These are phyloP conservation scores for Triangularia setosa DNA, from an alignment of 2,329 filamentous ascomycete species.

Conservation along the genomic window DNA sequence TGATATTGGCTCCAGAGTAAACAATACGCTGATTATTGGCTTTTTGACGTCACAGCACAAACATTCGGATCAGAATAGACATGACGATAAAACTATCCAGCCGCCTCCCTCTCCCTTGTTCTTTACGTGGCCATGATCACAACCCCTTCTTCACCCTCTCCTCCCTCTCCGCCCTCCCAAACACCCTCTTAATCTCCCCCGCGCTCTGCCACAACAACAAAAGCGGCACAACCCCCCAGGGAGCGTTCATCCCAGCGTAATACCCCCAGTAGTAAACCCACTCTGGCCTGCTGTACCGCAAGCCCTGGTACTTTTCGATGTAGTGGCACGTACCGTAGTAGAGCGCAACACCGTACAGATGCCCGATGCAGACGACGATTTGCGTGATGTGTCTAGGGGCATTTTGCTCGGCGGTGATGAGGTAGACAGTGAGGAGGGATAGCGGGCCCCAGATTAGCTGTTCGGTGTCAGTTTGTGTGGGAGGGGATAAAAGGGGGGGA, in stretches of 20 bases:
- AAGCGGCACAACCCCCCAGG: slow-evolving; percentile 56
- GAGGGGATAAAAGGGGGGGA: not conserved
- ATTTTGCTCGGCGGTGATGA: slow-evolving; percentile 36
- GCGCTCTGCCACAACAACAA: slow-evolving; percentile 19
- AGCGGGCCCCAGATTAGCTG: slow-evolving; percentile 59
- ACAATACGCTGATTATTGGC: too few relatives aligned
- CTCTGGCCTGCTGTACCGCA: slow-evolving; percentile 56
- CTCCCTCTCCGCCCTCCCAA: not conserved
- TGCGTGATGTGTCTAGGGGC: slow-evolving; percentile 49
- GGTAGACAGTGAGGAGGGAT: slow-evolving; percentile 45
- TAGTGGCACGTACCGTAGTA: slow-evolving; percentile 58
- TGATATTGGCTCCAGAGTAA: too few relatives aligned
- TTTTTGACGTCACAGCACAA: too few relatives aligned
- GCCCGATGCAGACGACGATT: slow-evolving; percentile 47
- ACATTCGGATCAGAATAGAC: too few relatives aligned
- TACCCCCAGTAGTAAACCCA: slow-evolving; percentile 61
- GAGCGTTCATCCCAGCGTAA: slow-evolving; percentile 57
- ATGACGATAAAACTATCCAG: too few relatives aligned
- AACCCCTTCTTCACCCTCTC: slow-evolving; percentile 9
- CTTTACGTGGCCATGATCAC: too few relatives aligned
- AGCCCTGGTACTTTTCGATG: slow-evolving; percentile 39
- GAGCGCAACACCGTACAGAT: slow-evolving; percentile 59
- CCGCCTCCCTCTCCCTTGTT: too few relatives aligned
- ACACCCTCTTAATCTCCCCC: slow-evolving; percentile 10
- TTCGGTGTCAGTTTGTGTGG: not conserved